A percentile compares a stretch with the other conserved stretches of the same genome.
Evolutionary conservation across 805 yeast species (phyloP).

Genomic region (Clavispora fructus): DNA sequence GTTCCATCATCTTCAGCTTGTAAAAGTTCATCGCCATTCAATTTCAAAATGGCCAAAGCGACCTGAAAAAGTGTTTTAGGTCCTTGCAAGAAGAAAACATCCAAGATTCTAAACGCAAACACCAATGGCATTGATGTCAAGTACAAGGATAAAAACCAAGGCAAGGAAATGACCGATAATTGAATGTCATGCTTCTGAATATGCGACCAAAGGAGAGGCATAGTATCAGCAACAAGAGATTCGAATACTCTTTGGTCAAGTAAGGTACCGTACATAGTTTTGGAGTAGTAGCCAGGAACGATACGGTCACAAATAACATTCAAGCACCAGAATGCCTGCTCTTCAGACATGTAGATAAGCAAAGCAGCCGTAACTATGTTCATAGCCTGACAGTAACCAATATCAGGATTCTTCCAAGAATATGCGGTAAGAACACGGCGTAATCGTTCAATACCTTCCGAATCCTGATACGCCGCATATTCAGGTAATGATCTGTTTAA

Average conservation of each 20-base stretch:
- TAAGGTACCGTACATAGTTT: conserved; percentile 95
- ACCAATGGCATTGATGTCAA: conserved; percentile 92
- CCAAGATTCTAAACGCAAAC: conserved; percentile 87
- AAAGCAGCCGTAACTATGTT: conserved; percentile 83
- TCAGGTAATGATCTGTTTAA: conserved; percentile 92
- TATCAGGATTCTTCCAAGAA: conserved; percentile 94
- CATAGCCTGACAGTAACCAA: conserved; percentile 99
- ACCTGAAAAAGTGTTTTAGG: conserved; percentile 86
- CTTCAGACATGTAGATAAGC: conserved; percentile 84
- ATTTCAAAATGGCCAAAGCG: conserved; percentile 81
- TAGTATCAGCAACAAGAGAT: conserved; percentile 76
- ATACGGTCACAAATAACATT: conserved; percentile 73
- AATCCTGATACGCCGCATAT: conserved; percentile 85
- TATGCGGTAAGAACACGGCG: conserved; percentile 89
- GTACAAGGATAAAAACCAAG: conserved; percentile 92
- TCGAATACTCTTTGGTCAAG: conserved; percentile 94
- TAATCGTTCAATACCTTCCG: conserved; percentile 78
- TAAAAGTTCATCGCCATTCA: conserved; percentile 81
- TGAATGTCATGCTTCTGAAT: conserved; percentile 78
- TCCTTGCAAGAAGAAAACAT: conserved; percentile 86
- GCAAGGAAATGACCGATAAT: conserved; percentile 84
- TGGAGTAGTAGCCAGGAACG: conserved; percentile 94
- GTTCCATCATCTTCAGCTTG: conserved; percentile 87
- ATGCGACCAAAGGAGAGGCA: conserved; percentile 87
- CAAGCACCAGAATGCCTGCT: conserved; percentile 94